Conservation (phyloP, 2,329 filamentous ascomycete species). For the Septoria petroselini region DNA sequence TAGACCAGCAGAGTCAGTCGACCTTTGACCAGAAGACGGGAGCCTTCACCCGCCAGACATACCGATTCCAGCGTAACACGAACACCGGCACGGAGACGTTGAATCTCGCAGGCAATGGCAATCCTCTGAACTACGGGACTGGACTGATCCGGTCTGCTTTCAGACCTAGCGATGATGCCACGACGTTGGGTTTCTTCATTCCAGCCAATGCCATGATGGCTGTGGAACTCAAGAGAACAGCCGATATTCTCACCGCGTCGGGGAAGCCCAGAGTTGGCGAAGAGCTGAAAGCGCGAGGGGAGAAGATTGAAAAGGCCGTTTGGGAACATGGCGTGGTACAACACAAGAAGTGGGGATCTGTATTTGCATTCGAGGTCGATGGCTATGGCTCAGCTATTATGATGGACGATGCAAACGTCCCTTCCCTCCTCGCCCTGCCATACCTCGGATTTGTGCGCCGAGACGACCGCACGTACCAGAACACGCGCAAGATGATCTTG, state of each 20-base stretch:
- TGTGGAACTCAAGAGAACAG: constrained; percentile 75
- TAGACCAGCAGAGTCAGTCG: constrained; percentile 73
- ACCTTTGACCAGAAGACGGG: constrained; percentile 73
- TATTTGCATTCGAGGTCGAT: constrained; percentile 86
- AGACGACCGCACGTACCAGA: constrained; percentile 72
- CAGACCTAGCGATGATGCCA: constrained; percentile 90
- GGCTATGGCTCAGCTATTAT: constrained; percentile 77
- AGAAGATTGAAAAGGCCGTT: constrained; percentile 69
- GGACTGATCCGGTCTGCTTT: constrained; percentile 89
- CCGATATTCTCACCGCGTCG: constrained; percentile 62
- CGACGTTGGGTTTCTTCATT: constrained; percentile 90
- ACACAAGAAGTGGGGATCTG: constrained; percentile 70
- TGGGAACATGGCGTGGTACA: constrained; percentile 79
- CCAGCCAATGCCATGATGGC: constrained; percentile 96
- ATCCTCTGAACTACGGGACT: constrained; percentile 80
- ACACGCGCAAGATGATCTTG: constrained; percentile 81
- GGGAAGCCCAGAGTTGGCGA: constrained; percentile 53
- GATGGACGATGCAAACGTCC: constrained; percentile 89
- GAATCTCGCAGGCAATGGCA: constrained; percentile 77
- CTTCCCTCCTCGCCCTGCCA: constrained; percentile 73
- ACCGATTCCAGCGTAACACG: constrained; percentile 82
- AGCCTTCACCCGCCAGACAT: constrained; percentile 67
- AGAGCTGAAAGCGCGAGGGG: constrained; percentile 55
- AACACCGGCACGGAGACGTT: constrained; percentile 86
- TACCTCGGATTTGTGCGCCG: constrained; percentile 69